Base-by-base conservation (phyloP, 192 early-diverging fungal genomes). In the Umbelopsis sp. region DNA sequence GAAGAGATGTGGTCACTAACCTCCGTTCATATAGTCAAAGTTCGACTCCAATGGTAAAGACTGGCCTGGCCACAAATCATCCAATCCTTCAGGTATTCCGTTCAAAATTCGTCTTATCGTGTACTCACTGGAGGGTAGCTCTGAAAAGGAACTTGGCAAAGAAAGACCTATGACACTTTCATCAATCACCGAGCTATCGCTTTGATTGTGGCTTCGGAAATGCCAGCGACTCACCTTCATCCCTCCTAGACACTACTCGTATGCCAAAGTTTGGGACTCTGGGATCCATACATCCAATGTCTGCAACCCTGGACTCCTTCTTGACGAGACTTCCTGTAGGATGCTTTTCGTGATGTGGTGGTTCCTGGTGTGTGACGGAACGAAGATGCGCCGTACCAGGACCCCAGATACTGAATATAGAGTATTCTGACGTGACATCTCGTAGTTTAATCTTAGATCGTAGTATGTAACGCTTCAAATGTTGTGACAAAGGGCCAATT, bases 21-120 rank as follows among this genome's bases (percentile, higher is more conserved):
- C 90, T 71, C 97, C 97, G 54, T 85, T 79, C 90, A 99, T 93
- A 67, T 89, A 90, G 78, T 99, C 97, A 38, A 97, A 75, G 72
- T 98, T 98, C 59, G 87, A 88, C 75, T 99, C 97, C 50, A 99
- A 79, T 29, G 97, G 96, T 56, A 99, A 80, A 17, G 92, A 82
- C 31, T 76, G 71, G 54, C 86, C 89, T 17, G 84, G 70, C 66
- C 87, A 86, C 76, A 96, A 87, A 74, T 98, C 96, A 25, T 88
- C 81, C 12, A 86, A 69, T 34, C 97, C 97, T 87, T 99, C 97
- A 36, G 95, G 91, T 7, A 99, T 87, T 17, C 97, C 97, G 47
- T 90, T 83, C 14, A 95, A 75, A 31, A 97, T 86, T 22, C 97
- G 85, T 17, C 93, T 86, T 73, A 96, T 83, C 66, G 78, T 81